Conservation (phyloP, 257 asterid genomes). For the Haberlea rhodopensis region DNA sequence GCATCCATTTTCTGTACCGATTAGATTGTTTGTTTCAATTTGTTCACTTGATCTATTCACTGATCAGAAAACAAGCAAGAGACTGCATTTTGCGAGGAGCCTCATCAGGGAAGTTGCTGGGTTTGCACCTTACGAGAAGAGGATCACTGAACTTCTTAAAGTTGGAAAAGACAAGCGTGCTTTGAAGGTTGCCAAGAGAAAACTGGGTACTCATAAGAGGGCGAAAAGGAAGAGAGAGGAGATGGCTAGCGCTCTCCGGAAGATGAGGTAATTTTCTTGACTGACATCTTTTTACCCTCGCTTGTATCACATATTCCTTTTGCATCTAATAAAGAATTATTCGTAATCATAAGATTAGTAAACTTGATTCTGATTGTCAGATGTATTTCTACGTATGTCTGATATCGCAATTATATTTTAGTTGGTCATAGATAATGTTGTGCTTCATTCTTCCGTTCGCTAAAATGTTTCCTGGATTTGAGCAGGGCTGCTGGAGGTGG, state of each 20-base stretch:
- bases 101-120: slow-evolving; percentile 58
- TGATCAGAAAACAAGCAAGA: slow-evolving; percentile 52
- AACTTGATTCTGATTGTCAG: background rate
- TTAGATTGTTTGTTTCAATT: no score
- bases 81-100: slow-evolving; percentile 46
- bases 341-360: background rate
- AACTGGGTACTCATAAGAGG: slow-evolving; percentile 68
- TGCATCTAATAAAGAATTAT: background rate
- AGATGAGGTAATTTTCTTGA: slow-evolving; percentile 51
- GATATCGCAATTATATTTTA: background rate
- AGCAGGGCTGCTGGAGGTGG: slow-evolving; percentile 95
- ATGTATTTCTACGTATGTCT: no score
- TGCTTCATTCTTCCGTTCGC: background rate
- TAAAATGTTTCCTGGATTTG: background rate
- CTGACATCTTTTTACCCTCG: background rate
- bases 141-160: slow-evolving; percentile 59
- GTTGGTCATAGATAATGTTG: background rate
- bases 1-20: background rate
- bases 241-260: slow-evolving; percentile 63
- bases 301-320: background rate
- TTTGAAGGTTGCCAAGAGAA: slow-evolving; percentile 58
- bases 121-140: slow-evolving; percentile 65
- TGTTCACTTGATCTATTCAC: background rate
- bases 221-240: slow-evolving; percentile 78
- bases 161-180: slow-evolving; percentile 61